Percentiles rank a stretch among this genome's conserved stretches.
Evolutionary conservation across 345 rosid species (phyloP).

Genomic region (Erucastrum elatum): DNA sequence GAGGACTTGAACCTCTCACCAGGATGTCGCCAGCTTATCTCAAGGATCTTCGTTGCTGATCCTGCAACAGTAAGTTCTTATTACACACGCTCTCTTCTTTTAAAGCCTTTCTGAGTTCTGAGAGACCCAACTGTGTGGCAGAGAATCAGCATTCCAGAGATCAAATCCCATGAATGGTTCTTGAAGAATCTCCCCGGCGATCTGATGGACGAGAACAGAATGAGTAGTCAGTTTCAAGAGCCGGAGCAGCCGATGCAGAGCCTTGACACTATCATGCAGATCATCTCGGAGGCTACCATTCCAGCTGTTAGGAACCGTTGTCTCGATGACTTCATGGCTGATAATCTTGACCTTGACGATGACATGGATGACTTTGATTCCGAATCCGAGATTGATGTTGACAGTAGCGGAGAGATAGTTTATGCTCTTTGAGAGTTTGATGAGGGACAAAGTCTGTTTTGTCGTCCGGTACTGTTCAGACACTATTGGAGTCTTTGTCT

Average conservation of each 20-base stretch:
- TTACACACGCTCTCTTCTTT: neutral
- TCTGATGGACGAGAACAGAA: conserved; percentile 60
- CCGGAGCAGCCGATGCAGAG: conserved; percentile 90
- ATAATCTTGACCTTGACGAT: conserved; percentile 53
- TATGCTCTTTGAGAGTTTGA: conserved; percentile 52
- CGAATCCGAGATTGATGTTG: conserved; percentile 80
- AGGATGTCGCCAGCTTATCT: conserved; percentile 39
- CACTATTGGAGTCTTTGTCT: conserved; percentile 28
- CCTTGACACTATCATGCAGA: conserved; percentile 84
- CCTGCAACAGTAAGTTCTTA: conserved; percentile 36
- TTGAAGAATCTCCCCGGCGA: conserved; percentile 85
- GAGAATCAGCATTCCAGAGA: conserved; percentile 87
- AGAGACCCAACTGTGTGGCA: conserved; percentile 40
- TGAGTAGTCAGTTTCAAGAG: conserved; percentile 66
- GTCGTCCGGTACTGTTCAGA: conserved; percentile 24
- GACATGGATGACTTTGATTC: conserved; percentile 89
- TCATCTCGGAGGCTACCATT: conserved; percentile 84
- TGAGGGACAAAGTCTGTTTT: conserved; percentile 12
- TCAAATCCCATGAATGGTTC: conserved; percentile 76
- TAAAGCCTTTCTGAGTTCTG: neutral
- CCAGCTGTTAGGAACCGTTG: conserved; percentile 60
- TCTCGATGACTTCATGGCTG: conserved; percentile 45
- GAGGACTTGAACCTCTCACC: conserved; percentile 39
- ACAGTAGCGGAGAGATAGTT: conserved; percentile 91
- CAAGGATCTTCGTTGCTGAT: conserved; percentile 39